Conservation (phyloP, 345 rosid genomes). For the Brassica carinata region DNA sequence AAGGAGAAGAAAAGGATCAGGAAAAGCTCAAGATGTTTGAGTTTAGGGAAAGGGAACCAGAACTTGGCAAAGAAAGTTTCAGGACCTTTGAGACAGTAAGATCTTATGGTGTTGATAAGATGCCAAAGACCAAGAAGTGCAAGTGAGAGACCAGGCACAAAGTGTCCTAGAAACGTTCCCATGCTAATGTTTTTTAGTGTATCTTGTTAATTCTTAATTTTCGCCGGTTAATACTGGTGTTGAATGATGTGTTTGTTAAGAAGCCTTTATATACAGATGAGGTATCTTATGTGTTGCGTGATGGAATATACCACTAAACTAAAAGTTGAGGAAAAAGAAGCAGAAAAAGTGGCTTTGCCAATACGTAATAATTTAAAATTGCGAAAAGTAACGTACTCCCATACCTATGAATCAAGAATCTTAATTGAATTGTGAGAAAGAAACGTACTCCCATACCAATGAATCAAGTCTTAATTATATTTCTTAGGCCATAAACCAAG, state of each 20-base stretch:
- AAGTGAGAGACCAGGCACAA: constrained; percentile 71
- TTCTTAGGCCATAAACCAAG: neutral
- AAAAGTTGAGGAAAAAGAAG: constrained; percentile 26
- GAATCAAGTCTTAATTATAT: neutral
- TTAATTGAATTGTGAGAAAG: neutral
- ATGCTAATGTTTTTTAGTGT: constrained; percentile 34
- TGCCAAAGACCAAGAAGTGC: constrained; percentile 85
- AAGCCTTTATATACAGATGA: constrained; percentile 12
- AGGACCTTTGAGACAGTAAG: constrained; percentile 64
- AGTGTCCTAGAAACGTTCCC: constrained; percentile 77
- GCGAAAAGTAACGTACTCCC: neutral
- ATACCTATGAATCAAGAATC: neutral
- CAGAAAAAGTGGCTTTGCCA: constrained; percentile 17
- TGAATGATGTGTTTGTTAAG: constrained; percentile 7
- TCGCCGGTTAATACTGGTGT: neutral
- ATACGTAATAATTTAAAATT: constrained; percentile 25
- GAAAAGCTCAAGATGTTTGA: constrained; percentile 65
- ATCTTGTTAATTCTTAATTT: neutral
- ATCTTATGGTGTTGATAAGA: constrained; percentile 59
- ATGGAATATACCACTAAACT: constrained; percentile 18
- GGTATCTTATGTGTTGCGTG: constrained; percentile 24
- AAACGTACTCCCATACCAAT: neutral
- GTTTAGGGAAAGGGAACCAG: constrained; percentile 57
- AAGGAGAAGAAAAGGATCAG: constrained; percentile 60
- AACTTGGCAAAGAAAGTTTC: constrained; percentile 50